A percentile compares a stretch with the other conserved stretches of the same genome.
phyloP scores from a whole-genome alignment of 2,329 filamentous ascomycete species.

The Colletotrichum cuscutae region DNA sequence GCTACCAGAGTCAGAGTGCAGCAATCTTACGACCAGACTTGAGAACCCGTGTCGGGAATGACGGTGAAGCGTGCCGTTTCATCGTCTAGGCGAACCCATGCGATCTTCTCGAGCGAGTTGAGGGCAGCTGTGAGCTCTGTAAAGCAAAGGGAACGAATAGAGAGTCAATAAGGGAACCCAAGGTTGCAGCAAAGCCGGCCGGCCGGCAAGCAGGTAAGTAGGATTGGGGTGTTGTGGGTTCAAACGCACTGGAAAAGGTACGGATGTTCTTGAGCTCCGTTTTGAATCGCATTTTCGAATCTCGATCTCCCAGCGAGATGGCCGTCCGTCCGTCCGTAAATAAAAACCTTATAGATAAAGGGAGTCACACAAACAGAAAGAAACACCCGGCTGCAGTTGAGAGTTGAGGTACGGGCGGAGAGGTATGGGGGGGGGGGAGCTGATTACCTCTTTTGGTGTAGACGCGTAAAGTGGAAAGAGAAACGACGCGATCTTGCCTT shows the following conservation, averaged over 20 bases:
- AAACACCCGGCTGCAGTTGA: not conserved
- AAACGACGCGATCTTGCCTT: not conserved
- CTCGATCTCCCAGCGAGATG: too few relatives aligned
- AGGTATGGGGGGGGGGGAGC: not conserved
- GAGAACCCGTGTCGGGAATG: slow-evolving; percentile 91
- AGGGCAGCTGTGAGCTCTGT: slow-evolving; percentile 73
- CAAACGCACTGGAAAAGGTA: slow-evolving; percentile 69
- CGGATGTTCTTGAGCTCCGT: slow-evolving; percentile 74
- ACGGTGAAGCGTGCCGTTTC: slow-evolving; percentile 93
- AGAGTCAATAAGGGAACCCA: not conserved
- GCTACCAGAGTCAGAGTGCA: not conserved
- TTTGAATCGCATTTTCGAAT: slow-evolving; percentile 69
- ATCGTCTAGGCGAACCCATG: slow-evolving; percentile 90
- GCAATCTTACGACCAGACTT: slow-evolving; percentile 88
- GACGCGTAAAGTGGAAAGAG: slow-evolving; percentile 11
- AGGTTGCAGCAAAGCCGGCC: too few relatives aligned
- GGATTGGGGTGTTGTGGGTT: not conserved
- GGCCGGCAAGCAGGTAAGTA: not conserved
- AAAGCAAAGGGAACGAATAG: not conserved
- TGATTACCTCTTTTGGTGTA: not conserved
- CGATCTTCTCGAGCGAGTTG: slow-evolving; percentile 80
- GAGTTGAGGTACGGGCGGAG: not conserved
- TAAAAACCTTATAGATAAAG: not conserved
- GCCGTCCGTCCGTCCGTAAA: not conserved
- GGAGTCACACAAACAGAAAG: not conserved